Base-by-base conservation (phyloP, 148 eudicot genomes). In the Fagopyrum esculentum region DNA sequence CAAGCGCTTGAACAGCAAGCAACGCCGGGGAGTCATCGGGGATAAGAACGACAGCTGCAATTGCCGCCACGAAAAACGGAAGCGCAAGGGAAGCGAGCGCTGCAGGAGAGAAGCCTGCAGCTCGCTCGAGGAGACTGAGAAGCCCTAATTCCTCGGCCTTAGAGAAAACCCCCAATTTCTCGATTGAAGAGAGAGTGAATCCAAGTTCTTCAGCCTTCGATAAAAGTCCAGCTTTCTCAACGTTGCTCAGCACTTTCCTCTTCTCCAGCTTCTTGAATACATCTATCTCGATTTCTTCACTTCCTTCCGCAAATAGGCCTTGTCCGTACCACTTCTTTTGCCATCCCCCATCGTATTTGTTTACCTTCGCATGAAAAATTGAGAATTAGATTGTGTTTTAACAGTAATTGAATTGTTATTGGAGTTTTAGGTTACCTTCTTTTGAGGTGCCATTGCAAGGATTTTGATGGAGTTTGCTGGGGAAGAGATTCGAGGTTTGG, bases 131-230 rank as follows among this genome's bases (percentile, higher is more conserved):
- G 44, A 95, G 77, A 73, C 99, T 95, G 12, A 95, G 80, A 40
- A 95, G 83, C 8, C 97, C 99, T 0, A 95, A 80, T 44, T 95
- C 94, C 82, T 95, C 99, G 0, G 97, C 99, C 74, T 88, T 95
- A 15, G 99, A 95, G 12, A 95, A 80, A 44, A 95, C 61, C 3
- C 97, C 96, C 0, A 92, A 75, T 76, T 90, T 92, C 87, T 95
- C 99, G 49, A 95, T 92, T 1, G 97, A 92, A 8, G 97, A 87
- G 0, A 95, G 82, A 6, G 99, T 92, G 26, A 95, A 55, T 0
- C 99, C 99, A 8, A 92, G 77, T 6, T 84, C 84, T 77, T 95
- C 97, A 1, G 97, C 99, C 74, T 90, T 95, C 0, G 99, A 89
- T 43, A 95, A 74, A 9, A 95, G 77, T 3, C 99, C 99, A 1